Evolutionary conservation across 495 filamentous ascomycete species (phyloP), one percentile per base, ranked within the genome.

Genomic region (Achaetomiella virescens): DNA sequence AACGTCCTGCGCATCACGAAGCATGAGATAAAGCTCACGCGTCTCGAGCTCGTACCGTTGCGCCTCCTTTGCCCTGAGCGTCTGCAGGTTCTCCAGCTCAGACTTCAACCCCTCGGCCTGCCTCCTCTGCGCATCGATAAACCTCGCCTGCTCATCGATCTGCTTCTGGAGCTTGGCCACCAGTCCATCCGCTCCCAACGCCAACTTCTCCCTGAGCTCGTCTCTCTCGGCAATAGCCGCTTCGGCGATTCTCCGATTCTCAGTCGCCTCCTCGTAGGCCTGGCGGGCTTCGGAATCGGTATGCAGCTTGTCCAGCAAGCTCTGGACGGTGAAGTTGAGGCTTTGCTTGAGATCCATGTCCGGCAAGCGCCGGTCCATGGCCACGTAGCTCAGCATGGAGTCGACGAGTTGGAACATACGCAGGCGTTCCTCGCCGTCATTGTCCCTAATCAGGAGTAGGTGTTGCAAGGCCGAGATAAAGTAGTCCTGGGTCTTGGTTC

Each of bases 391-490:
- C 57, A 98, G 84, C 89, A 98, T 98, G 9, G 89, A 84, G 68
- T 98, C 93, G 9, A 97, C 92, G 10, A 98, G 81, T 76, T 98
- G 93, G 75, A 97, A 98, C 90, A 97, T 95, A 29, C 91, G 84
- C 31, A 97, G 71, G 35, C 91, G 81, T 68, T 98, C 93, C 68
- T 98, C 93, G 36, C 87, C 85, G 46, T 92, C 89, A 60, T 93
- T 96, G 62, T 96, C 91, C 48, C 91, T 82, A 61, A 97, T 96
- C 33, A 98, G 76, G 41, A 98, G 80, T 66, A 98, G 81, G 74
- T 98, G 93, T 67, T 98, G 93, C 70, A 98, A 79, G 11, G 92
- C 88, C 35, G 91, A 96, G 27, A 95, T 78, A 71, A 98, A 98
- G 72, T 97, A 97, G 67, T 97, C 93, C 58, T 93, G 87, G 4